Evolutionary conservation across 352 stramenopile species (phyloP), one percentile per base, ranked within the genome.

Genomic region (Phytophthora tentaculata): DNA sequence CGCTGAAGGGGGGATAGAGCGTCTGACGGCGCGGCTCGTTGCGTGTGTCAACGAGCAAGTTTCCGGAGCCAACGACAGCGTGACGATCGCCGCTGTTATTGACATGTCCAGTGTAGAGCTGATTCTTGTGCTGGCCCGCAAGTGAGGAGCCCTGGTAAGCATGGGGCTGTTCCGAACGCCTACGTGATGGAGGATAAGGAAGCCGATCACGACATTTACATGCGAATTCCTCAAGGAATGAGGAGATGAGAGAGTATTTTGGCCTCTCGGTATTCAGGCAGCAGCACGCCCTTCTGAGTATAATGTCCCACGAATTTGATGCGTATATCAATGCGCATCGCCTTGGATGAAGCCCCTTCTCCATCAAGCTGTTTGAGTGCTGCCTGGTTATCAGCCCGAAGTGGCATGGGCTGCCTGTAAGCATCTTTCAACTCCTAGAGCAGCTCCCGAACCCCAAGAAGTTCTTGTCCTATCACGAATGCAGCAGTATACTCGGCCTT

Each of bases 161-260:
- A 81, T 29, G 64, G 71, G 4, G 67, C 77, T 12, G 51, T 78
- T 0, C 64, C 66, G 0, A 76, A 68, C 13, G 73, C 69, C 0
- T 84, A 77, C 26, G 52, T 78, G 0, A 76, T 76, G 51, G 61
- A 57, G 0, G 49, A 60, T 1, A 61, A 67, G 28, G 67, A 81
- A 23, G 28, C 55, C 0, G 24, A 55, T 2, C 19, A 71, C 1
- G 45, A 65, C 3, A 81, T 78, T 14, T 73, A 61, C 50, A 19
- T 80, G 8, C 8, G 8, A 32, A 32, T 32, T 32, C 28, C 28
- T 32, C 28, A n/a, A n/a, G n/a, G n/a, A n/a, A n/a, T n/a, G n/a
- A n/a, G n/a, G n/a, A n/a, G n/a, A n/a, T n/a, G n/a, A n/a, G n/a
- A n/a, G n/a, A n/a, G n/a, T n/a, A n/a, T n/a, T n/a, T n/a, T n/a